phyloP scores from a whole-genome alignment of 192 early-diverging fungal genomes.

The Linnemannia zychae region DNA sequence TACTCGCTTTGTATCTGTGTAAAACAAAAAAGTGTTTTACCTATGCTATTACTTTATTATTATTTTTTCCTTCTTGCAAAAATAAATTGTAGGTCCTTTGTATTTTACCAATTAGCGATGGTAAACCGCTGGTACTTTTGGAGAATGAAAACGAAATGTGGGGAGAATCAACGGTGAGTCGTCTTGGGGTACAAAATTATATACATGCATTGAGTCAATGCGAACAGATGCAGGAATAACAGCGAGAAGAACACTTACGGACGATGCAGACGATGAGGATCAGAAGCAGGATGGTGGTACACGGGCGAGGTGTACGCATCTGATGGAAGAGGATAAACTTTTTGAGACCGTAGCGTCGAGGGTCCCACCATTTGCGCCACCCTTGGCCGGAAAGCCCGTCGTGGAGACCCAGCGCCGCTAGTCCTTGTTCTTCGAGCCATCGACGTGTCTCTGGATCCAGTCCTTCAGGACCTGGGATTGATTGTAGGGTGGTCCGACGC shows the following conservation, averaged over 20 bases:
- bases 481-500: slow-evolving; percentile 27
- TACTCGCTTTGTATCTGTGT: background rate
- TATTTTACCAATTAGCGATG: background rate
- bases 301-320: slow-evolving; percentile 29
- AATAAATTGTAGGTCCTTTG: background rate
- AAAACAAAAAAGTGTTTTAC: background rate
- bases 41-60: background rate
- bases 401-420: slow-evolving; percentile 15
- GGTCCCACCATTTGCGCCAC: slow-evolving; percentile 33
- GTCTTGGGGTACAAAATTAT: no score
- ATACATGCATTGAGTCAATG: background rate
- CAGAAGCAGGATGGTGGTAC: slow-evolving; percentile 17
- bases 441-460: slow-evolving; percentile 30
- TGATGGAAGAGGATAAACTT: slow-evolving; percentile 28
- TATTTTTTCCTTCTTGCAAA: no score
- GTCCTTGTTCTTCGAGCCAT: slow-evolving; percentile 30
- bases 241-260: slow-evolving; percentile 12
- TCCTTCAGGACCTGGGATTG: slow-evolving; percentile 39
- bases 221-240: background rate
- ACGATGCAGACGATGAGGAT: slow-evolving; percentile 23
- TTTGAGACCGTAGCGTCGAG: slow-evolving; percentile 38
- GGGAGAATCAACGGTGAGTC: no score
- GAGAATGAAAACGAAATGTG: background rate
- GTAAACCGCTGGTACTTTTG: slow-evolving; percentile 12
- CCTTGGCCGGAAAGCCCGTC: slow-evolving; percentile 7